Percentiles rank a stretch among this genome's conserved stretches.
These are phyloP conservation scores for Phytophthora citrophthora DNA, from an alignment of 352 stramenopile species.

Conservation along the genomic window DNA sequence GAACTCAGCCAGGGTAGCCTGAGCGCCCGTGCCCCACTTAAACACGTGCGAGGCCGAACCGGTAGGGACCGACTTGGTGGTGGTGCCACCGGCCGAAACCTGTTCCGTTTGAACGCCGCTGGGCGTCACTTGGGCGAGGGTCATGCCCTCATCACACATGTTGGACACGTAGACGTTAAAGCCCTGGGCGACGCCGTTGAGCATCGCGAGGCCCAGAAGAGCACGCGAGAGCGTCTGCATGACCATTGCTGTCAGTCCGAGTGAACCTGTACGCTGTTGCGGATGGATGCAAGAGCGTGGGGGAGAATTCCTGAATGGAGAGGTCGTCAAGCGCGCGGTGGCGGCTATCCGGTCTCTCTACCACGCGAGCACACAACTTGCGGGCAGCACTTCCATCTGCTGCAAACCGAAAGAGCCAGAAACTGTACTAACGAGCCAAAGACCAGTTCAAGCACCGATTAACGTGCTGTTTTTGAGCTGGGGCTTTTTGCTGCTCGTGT, in stretches of 20 bases:
- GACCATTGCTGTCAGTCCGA: conserved; percentile 32
- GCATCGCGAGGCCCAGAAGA: conserved; percentile 37
- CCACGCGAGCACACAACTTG: conserved; percentile 32
- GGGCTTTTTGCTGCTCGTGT: conserved; percentile 31
- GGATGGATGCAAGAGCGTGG: conserved; percentile 40
- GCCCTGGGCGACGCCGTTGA: conserved; percentile 32
- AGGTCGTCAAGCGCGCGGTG: not conserved
- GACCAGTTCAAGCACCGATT: conserved; percentile 17
- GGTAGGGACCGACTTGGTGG: conserved; percentile 33
- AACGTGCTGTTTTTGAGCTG: not conserved
- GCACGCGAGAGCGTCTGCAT: conserved; percentile 38
- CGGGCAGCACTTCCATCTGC: conserved; percentile 26
- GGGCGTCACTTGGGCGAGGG: conserved; percentile 46
- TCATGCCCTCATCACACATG: conserved; percentile 54
- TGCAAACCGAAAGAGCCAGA: conserved; percentile 22
- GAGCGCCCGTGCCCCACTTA: conserved; percentile 53
- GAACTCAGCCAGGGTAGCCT: conserved; percentile 75
- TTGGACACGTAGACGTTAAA: conserved; percentile 69
- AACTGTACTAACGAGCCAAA: conserved; percentile 1
- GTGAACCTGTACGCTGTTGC: conserved; percentile 25
- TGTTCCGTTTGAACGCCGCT: conserved; percentile 29
- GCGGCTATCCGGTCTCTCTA: conserved; percentile 25
- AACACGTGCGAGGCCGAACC: conserved; percentile 53
- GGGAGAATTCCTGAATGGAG: conserved; percentile 44
- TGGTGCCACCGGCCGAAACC: conserved; percentile 43